Conservation (phyloP, 2,329 filamentous ascomycete species). For the Neofusicoccum kwambonambiense region DNA sequence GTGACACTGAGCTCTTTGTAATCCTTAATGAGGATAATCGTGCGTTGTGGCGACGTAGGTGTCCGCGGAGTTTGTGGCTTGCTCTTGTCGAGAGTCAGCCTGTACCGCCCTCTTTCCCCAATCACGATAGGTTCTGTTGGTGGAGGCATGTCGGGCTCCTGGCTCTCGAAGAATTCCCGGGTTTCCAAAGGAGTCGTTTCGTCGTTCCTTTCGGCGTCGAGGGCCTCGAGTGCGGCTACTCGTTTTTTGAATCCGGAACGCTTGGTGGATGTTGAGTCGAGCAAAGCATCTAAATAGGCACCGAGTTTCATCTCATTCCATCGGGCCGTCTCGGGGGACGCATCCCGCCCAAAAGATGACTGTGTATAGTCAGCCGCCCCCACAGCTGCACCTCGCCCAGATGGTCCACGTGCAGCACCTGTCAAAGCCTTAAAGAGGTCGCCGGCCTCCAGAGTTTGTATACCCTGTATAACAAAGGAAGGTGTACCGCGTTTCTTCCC, state of each 20-base stretch:
- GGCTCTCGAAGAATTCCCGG: slow-evolving; percentile 18
- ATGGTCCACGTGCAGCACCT: not conserved
- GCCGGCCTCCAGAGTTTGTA: not conserved
- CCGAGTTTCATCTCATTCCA: slow-evolving; percentile 38
- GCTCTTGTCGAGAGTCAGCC: not conserved
- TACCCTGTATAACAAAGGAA: not conserved
- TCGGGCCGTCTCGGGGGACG: slow-evolving; percentile 22
- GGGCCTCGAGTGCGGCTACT: too few relatives aligned
- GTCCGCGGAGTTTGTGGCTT: not conserved
- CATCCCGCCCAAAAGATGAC: not conserved
- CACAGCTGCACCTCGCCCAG: not conserved
- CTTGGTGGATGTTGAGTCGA: slow-evolving; percentile 34
- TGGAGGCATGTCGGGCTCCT: slow-evolving; percentile 25
- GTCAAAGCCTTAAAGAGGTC: not conserved
- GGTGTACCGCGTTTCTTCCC: slow-evolving; percentile 20
- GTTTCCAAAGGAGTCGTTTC: slow-evolving; percentile 22
- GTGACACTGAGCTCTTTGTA: slow-evolving; percentile 74
- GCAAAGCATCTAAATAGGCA: slow-evolving; percentile 32
- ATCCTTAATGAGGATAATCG: slow-evolving; percentile 79
- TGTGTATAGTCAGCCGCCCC: not conserved
- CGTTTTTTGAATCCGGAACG: slow-evolving; percentile 13
- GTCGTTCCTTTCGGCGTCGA: not conserved
- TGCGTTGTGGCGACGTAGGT: slow-evolving; percentile 22
- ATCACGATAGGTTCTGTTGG: slow-evolving; percentile 8
- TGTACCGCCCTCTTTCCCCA: not conserved